Conservation (phyloP, 2,329 filamentous ascomycete genomes). For the Cladobotryum protrusum region DNA sequence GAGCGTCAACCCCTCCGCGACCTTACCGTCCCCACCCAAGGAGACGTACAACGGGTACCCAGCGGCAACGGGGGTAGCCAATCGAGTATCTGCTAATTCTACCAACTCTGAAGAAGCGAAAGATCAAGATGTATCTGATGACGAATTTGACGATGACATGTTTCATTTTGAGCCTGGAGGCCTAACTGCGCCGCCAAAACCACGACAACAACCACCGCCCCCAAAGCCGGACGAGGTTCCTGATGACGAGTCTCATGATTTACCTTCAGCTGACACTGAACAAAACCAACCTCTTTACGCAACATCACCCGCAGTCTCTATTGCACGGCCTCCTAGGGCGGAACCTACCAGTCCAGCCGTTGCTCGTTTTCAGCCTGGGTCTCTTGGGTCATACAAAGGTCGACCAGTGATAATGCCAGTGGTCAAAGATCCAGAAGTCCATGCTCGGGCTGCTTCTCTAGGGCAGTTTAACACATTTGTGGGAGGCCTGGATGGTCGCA, state of each 20-base stretch:
- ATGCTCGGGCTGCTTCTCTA: constrained; percentile 42
- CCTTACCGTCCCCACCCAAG: background rate
- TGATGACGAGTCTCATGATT: constrained; percentile 18
- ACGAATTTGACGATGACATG: constrained; percentile 32
- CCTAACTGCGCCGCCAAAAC: constrained; percentile 24
- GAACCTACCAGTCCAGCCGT: constrained; percentile 26
- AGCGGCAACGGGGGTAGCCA: background rate
- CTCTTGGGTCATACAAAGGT: constrained; percentile 50
- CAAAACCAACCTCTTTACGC: constrained; percentile 27
- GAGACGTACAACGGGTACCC: constrained; percentile 1
- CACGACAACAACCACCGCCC: constrained; percentile 19
- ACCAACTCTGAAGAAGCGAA: background rate
- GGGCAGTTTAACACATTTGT: constrained; percentile 47
- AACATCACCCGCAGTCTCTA: constrained; percentile 40
- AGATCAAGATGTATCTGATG: background rate
- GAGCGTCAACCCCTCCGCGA: background rate
- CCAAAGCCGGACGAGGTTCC: constrained; percentile 30
- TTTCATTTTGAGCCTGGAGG: constrained; percentile 41
- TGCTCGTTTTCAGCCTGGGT: constrained; percentile 32
- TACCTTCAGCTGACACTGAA: background rate
- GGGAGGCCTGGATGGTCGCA: constrained; percentile 47
- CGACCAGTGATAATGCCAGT: constrained; percentile 47
- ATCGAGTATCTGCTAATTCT: background rate
- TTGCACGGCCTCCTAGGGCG: constrained; percentile 24
- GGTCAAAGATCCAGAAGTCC: constrained; percentile 42